Base-by-base conservation (phyloP, 2,329 filamentous ascomycete genomes). In the Colletotrichum horii region DNA sequence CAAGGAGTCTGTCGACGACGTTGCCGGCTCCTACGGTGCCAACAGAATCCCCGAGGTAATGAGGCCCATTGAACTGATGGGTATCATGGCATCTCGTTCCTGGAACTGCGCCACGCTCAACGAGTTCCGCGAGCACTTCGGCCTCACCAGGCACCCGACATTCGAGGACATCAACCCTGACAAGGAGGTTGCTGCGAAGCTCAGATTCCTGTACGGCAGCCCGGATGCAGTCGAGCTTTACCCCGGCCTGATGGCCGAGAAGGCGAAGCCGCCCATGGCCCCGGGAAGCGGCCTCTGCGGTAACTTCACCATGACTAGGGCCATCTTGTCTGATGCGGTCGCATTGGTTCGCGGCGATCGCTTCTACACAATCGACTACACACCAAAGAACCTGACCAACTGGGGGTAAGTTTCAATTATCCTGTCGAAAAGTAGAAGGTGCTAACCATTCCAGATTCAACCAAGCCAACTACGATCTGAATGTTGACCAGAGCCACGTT, bases 151-250 rank as follows among this genome's bases (percentile, higher is more conserved):
- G 1, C 88, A 93, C 76, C 84, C 85, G 5, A 89, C 86, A 0
- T 93, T 93, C 75, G 89, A 91, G 75, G 89, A 91, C 71, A 91
- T 92, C 79, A 92, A 91, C 77, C 84, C 87, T 2, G 86, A 92
- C 77, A 87, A 87, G 4, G 84, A 89, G 24, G 86, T 91, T 48
- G 87, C 88, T 22, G 85, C 91, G 36, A 84, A 88, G 64, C 82
- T 90, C n/a, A 82, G 83, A 34, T 82, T 87, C 56, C 84, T 93
- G n/a, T 91, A 91, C 77, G 89, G 90, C 22, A 88, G 91, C 77
- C 90, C 91, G 0, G 91, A 93, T 79, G 89, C 87, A 77, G 89
- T 93, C 3, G 91, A 93, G 74, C 83, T 93, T 52, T 93, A 93
- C 80, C 90, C 91, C 1, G 91, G 90, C 8, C 48, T 77, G 30